These are phyloP conservation scores for Zhuliangozyma blackwelliae DNA, from an alignment of 1,139 yeast species.

Conservation along the genomic window DNA sequence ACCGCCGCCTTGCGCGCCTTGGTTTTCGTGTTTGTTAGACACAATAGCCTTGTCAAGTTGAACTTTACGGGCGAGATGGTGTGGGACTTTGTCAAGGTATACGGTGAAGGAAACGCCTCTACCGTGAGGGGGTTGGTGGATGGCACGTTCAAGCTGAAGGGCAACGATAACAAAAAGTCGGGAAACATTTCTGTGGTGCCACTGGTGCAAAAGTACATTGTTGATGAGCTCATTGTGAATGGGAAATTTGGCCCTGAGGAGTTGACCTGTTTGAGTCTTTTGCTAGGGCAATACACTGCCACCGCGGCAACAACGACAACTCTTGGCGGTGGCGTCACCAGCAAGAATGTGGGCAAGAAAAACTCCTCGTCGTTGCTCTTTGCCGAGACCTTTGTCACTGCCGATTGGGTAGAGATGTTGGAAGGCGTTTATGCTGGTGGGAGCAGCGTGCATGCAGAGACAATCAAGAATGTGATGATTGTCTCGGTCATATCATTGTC, in stretches of 20 bases:
- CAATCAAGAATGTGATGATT: conserved; percentile 46
- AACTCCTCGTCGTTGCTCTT: conserved; percentile 17
- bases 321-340: background rate
- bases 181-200: conserved; percentile 46
- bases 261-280: conserved; percentile 35
- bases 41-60: conserved; percentile 50
- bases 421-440: conserved; percentile 59
- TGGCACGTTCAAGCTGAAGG: conserved; percentile 46
- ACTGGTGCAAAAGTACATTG: conserved; percentile 36
- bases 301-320: background rate
- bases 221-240: conserved; percentile 39
- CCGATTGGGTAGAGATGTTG: conserved; percentile 53
- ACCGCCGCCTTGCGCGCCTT: conserved; percentile 43
- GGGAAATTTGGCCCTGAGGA: conserved; percentile 43
- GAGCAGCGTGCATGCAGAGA: conserved; percentile 44
- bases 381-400: conserved; percentile 50
- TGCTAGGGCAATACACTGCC: conserved; percentile 38
- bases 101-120: conserved; percentile 42
- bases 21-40: conserved; percentile 50
- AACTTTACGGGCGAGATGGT: conserved; percentile 54
- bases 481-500: conserved; percentile 51
- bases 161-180: conserved; percentile 47
- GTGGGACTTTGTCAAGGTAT: conserved; percentile 60
- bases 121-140: conserved; percentile 51
- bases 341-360: conserved; percentile 12